Base-by-base conservation (phyloP, 2,329 filamentous ascomycete genomes). In the Fusarium falciforme region DNA sequence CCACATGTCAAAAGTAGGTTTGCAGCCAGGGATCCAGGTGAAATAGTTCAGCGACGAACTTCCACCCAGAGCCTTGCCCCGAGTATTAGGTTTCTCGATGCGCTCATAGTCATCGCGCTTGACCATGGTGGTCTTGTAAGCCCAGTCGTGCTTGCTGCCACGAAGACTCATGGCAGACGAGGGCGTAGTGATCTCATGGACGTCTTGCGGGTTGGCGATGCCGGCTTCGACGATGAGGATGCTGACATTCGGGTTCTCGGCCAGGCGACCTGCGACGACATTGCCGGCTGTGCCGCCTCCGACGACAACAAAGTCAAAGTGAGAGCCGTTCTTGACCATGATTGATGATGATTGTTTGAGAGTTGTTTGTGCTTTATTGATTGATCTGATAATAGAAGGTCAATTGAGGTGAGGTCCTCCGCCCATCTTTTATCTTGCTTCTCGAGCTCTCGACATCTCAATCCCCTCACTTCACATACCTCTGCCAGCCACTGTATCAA, bases 1-100 rank as follows among this genome's bases (percentile, higher is more conserved):
- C 85, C 92, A 89, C 27, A 91, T 91, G 79, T 95, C 88, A 74
- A 89, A 92, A 1, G 89, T 91, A 1, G 84, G 83, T 61, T 87
- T 86, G 64, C 85, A 88, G 5, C 90, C 90, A 3, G 86, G 89
- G 2, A 90, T 83, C 89, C 89, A 92, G 10, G 89, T 90, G 79
- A 88, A 91, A 77, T 92, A 92, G 80, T 92, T 92, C 52, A 89
- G 78, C 29, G 84, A 87, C 0, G 85, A 87, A 70, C 86, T 88
- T n/a, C 90, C 90, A 25, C 90, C 90, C 0, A 92, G 87, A 3
- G 84, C 84, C 80, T 89, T 90, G 17, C 90, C 88, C 40, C 89
- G 86, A 16, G 89, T 90, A 77, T 91, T 91, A 22, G 89, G 89
- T 82, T 91, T 91, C 78, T 92, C 89, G 55, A 91, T 82, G 7